Base-by-base conservation (phyloP, 2,329 filamentous ascomycete species). In the Meredithiella fracta region DNA sequence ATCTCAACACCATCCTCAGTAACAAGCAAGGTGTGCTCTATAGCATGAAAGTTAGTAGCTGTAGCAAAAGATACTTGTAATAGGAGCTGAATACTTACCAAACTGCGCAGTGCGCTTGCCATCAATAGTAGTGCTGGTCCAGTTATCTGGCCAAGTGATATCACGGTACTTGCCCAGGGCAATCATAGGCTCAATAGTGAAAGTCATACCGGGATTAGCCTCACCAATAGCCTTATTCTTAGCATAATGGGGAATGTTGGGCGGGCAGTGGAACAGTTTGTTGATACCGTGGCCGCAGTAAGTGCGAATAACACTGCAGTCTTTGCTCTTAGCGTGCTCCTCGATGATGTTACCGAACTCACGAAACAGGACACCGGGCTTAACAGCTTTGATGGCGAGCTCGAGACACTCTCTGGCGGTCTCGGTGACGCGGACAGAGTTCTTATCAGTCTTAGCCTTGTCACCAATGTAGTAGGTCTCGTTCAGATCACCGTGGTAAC, bases 171-270 rank as follows among this genome's bases (percentile, higher is more conserved):
- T 90, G 58, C 92, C 92, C 56, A 96, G 69, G 42, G 88, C 89
- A 66, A 98, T 90, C 92, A 98, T 98, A 15, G 92, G 92, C 72
- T 98, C 92, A 60, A 98, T 98, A 0, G 92, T 98, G 65, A 98
- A 98, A 61, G 89, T 95, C 89, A 97, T 96, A 55, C 92, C 92
- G 0, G 87, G 83, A 72, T 96, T 96, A 59, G 90, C 92, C 63
- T 86, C 82, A 51, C 92, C 92, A 1, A 96, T 85, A 0, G 91
- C 88, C 78, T 97, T 98, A 72, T 97, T 98, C 76, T 95, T 97
- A 58, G 84, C 91, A 65, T 98, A 98, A 69, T 98, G 92, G 3
- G 92, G 92, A 54, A 98, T 83, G 66, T 94, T 97, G 1, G 92
- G 92, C 26, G 90, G 81, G 67, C 83, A 86, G 70, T 98, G 92